Evolutionary conservation across 805 yeast species (phyloP).

Genomic region (Hanseniaspora osmophila): DNA sequence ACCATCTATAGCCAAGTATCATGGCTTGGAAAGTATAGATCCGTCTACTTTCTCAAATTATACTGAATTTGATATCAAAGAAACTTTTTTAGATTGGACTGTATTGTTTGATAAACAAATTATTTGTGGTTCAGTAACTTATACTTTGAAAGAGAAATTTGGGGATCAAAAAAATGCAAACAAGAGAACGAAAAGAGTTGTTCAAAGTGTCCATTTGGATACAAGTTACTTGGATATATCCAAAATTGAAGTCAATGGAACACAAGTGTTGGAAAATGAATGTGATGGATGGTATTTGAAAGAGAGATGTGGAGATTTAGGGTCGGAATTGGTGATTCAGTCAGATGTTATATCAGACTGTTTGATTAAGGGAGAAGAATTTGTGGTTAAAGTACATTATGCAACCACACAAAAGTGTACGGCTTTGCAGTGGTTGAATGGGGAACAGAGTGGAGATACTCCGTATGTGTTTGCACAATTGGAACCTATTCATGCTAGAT

Average conservation of each 20-base stretch:
- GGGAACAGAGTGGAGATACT: slow-evolving; percentile 60
- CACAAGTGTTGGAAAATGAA: slow-evolving; percentile 24
- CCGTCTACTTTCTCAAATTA: slow-evolving; percentile 74
- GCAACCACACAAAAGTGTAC: slow-evolving; percentile 64
- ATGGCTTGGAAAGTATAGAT: slow-evolving; percentile 25
- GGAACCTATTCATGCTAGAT: slow-evolving; percentile 83
- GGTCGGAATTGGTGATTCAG: slow-evolving; percentile 36
- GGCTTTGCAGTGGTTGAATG: slow-evolving; percentile 75
- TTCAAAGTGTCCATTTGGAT: slow-evolving; percentile 42
- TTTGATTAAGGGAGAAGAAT: neutral
- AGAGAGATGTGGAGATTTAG: slow-evolving; percentile 39
- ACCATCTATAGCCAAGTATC: slow-evolving; percentile 2
- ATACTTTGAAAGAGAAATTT: slow-evolving; percentile 25
- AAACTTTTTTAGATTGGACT: slow-evolving; percentile 38
- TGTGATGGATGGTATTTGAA: slow-evolving; percentile 24
- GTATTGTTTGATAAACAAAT: slow-evolving; percentile 40
- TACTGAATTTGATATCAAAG: slow-evolving; percentile 30
- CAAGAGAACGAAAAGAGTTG: too few species aligned
- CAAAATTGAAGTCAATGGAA: slow-evolving; percentile 24
- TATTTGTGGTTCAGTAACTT: slow-evolving; percentile 43
- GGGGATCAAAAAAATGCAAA: too few species aligned
- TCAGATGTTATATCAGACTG: too few species aligned
- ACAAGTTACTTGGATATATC: slow-evolving; percentile 45
- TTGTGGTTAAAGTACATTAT: slow-evolving; percentile 33
- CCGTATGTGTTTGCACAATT: slow-evolving; percentile 69